These are phyloP conservation scores for Diaporthe sp. DNA, from an alignment of 2,329 filamentous ascomycete genomes.

Conservation along the genomic window DNA sequence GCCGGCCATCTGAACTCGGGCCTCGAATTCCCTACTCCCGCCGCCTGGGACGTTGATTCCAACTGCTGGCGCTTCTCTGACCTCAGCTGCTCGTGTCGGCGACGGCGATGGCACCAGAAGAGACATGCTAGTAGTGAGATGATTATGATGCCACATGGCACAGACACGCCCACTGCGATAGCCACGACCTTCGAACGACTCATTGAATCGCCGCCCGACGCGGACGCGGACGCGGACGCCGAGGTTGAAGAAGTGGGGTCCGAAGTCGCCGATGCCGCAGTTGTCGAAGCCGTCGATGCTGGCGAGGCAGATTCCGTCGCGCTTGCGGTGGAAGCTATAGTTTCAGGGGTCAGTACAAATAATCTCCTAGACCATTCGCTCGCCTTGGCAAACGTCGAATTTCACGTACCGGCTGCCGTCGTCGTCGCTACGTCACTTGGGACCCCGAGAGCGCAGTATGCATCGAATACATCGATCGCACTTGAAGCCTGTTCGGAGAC, in stretches of 20 bases:
- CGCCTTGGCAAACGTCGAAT: too few relatives aligned
- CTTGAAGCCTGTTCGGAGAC: constrained; percentile 9
- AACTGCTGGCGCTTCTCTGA: constrained; percentile 24
- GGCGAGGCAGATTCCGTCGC: constrained; percentile 1
- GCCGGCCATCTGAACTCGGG: constrained; percentile 36
- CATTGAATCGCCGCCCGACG: not conserved
- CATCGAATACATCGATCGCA: constrained; percentile 29
- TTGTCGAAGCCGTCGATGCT: constrained; percentile 20
- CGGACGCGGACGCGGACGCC: not conserved
- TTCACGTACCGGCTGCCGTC: constrained; percentile 29
- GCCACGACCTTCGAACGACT: not conserved
- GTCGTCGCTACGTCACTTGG: not conserved
- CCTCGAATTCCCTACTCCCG: constrained; percentile 16
- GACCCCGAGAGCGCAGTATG: constrained; percentile 19
- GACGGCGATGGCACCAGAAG: constrained; percentile 24
- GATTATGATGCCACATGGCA: constrained; percentile 3
- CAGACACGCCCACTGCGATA: constrained; percentile 2
- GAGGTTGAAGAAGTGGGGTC: not conserved
- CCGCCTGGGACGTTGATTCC: constrained; percentile 16
- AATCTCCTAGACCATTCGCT: not conserved
- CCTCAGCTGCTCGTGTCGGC: constrained; percentile 9
- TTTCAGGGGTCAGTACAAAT: not conserved
- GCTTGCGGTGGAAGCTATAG: constrained; percentile 3
- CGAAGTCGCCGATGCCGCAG: constrained; percentile 14
- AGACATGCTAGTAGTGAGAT: constrained; percentile 20